These are phyloP conservation scores for Pyropia yezoensis DNA, from an alignment of 23 red algal genomes.

Conservation along the genomic window DNA sequence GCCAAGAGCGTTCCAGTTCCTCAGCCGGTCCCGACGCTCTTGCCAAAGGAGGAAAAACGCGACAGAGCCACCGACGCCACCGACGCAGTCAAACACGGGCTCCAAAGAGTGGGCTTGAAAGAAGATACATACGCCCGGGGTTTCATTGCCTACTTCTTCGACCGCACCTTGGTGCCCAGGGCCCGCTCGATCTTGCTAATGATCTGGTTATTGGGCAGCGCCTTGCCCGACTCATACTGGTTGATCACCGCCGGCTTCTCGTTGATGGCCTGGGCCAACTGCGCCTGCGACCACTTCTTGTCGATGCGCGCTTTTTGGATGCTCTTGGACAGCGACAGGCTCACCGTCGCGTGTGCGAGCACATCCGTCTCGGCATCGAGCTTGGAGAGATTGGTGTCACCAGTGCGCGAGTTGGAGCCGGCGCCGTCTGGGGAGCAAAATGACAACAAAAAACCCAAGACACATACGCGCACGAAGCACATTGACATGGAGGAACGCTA, in stretches of 20 bases:
- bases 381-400: constrained; percentile 60
- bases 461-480: background rate
- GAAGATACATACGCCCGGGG: too few species aligned
- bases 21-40: too few species aligned
- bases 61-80: too few species aligned
- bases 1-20: too few species aligned
- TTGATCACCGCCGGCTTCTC: constrained; percentile 88
- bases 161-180: constrained; percentile 66
- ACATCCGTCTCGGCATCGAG: constrained; percentile 78
- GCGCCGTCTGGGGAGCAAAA: constrained; percentile 17
- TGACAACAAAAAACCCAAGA: background rate
- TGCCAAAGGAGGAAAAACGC: too few species aligned
- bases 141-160: constrained; percentile 40
- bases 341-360: constrained; percentile 65
- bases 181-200: constrained; percentile 88
- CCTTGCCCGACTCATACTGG: constrained; percentile 86
- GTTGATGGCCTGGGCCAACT: constrained; percentile 86
- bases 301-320: constrained; percentile 78
- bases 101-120: too few species aligned
- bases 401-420: constrained; percentile 36
- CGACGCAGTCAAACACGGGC: too few species aligned
- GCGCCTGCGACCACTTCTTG: constrained; percentile 88
- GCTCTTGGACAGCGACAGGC: constrained; percentile 58
- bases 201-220: constrained; percentile 58
- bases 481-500: background rate